phyloP scores from a whole-genome alignment of 2,329 filamentous ascomycete genomes.

The Calonectria montana region DNA sequence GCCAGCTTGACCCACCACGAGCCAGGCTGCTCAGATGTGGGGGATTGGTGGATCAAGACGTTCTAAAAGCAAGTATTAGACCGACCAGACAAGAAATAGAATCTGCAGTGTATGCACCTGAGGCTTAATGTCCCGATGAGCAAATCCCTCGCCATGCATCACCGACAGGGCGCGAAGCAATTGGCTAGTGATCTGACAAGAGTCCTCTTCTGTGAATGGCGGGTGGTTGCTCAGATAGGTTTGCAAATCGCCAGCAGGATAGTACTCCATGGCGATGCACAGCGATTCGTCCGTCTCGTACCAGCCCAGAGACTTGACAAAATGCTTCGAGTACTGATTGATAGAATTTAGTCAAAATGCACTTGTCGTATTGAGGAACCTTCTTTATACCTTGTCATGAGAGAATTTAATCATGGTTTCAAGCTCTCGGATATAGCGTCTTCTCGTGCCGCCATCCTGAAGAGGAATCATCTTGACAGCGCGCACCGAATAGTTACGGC shows the following conservation, averaged over 20 bases:
- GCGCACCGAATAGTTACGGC: conserved; percentile 12
- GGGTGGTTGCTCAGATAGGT: conserved; percentile 19
- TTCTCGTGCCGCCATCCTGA: conserved; percentile 3
- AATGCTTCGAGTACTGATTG: conserved; percentile 34
- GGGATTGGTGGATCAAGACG: conserved; percentile 32
- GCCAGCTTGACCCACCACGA: conserved; percentile 39
- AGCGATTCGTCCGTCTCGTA: conserved; percentile 26
- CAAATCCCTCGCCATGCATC: conserved; percentile 38
- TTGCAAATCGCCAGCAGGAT: conserved; percentile 35
- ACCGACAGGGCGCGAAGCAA: conserved; percentile 30
- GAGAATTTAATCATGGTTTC: conserved; percentile 39
- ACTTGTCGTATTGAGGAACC: not conserved
- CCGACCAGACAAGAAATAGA: too few species aligned
- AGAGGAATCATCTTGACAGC: conserved; percentile 35
- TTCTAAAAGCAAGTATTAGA: conserved; percentile 23
- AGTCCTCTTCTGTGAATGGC: conserved; percentile 30
- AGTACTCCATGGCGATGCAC: conserved; percentile 42
- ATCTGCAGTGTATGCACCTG: conserved; percentile 7
- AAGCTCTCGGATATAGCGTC: conserved; percentile 32
- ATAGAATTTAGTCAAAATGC: not conserved
- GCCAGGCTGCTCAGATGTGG: not conserved
- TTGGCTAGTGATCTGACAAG: conserved; percentile 30
- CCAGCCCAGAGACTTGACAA: conserved; percentile 41
- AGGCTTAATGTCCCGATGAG: conserved; percentile 40
- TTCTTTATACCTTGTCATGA: conserved; percentile 27